Base-by-base conservation (phyloP, 148 eudicot genomes). In the Arctostaphylos glauca region DNA sequence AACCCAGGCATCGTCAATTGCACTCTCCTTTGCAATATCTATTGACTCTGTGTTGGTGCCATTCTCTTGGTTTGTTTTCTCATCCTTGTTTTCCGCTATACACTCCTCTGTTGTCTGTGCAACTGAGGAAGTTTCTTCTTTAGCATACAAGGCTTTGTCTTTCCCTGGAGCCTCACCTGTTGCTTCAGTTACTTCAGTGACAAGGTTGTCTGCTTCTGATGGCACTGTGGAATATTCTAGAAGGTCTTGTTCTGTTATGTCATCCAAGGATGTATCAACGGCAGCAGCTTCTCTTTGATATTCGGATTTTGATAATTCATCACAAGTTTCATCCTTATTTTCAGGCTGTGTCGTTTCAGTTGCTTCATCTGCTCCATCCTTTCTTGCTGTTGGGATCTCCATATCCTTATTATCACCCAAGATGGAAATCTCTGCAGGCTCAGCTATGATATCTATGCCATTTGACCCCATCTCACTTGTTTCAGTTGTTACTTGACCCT, bases 121-220 rank as follows among this genome's bases (percentile, higher is more conserved):
- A 59, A 60, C 71, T 46, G 44, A 8, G 2, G 71, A n/a, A 79
- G 54, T 59, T 79, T 60, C 71, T 79, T 10, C 71, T 41, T 59
- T 59, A 38, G 12, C 21, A 8, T 46, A 10, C 54, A 5, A 79
- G 31, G 43, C 10, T 21, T 44, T 62, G 14, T 60, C 71, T 44
- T n/a, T 79, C 41, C 44, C 54, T 59, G 74, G 23, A 80, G 54
- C 21, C 76, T 80, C 81, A 64, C 77, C 47, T 74, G 56, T 74
- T 48, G 38, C 41, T 48, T 21, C 77, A 47, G 43, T 80, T 49
- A 23, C 80, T 14, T 44, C 62, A 5, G 81, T 62, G 15, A 74
- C 7, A 12, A 52, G 0, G 44, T 81, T 83, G 41, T 68, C 46
- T 49, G 58, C 77, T 48, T 76, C 31, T 67, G 54, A 12, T 80